phyloP scores from a whole-genome alignment of 176 grass and related monocot species.

The Paspalum vaginatum region DNA sequence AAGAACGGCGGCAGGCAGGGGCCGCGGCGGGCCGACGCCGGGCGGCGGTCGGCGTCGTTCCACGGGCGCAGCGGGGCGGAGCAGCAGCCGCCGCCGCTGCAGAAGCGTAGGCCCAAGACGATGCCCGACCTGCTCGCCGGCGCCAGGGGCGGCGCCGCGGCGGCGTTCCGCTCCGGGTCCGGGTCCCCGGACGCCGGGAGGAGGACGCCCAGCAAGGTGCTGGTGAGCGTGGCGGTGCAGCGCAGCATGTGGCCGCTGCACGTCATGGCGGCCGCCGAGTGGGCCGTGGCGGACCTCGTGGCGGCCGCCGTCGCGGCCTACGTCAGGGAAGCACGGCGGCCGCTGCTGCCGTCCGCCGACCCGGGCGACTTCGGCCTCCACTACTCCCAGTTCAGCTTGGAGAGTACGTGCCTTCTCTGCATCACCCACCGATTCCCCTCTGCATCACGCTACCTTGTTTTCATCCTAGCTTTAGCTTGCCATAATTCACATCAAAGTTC shows the following conservation, averaged over 20 bases:
- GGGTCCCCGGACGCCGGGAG: not conserved
- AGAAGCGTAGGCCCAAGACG: conserved; percentile 66
- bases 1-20: conserved; percentile 34
- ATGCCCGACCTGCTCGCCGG: conserved; percentile 66
- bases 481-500: too few relatives aligned
- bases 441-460: not conserved
- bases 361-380: conserved; percentile 68
- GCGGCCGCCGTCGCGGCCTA: conserved; percentile 58
- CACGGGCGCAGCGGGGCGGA: conserved; percentile 51
- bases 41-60: conserved; percentile 61
- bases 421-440: not conserved
- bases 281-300: conserved; percentile 78
- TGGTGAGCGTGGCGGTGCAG: conserved; percentile 83
- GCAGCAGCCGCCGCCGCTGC: conserved; percentile 27
- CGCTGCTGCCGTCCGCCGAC: conserved; percentile 51
- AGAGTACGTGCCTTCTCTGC: conserved; percentile 55
- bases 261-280: conserved; percentile 78
- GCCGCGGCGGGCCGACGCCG: not conserved
- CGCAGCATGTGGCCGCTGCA: conserved; percentile 83
- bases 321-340: conserved; percentile 75
- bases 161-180: conserved; percentile 12
- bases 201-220: conserved; percentile 74
- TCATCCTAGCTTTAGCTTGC: not conserved
- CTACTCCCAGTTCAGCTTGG: conserved; percentile 93
- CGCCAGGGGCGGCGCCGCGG: conserved; percentile 8